These are phyloP conservation scores for Zychaea mexicana DNA, from an alignment of 371 early-diverging fungal species.

Conservation along the genomic window DNA sequence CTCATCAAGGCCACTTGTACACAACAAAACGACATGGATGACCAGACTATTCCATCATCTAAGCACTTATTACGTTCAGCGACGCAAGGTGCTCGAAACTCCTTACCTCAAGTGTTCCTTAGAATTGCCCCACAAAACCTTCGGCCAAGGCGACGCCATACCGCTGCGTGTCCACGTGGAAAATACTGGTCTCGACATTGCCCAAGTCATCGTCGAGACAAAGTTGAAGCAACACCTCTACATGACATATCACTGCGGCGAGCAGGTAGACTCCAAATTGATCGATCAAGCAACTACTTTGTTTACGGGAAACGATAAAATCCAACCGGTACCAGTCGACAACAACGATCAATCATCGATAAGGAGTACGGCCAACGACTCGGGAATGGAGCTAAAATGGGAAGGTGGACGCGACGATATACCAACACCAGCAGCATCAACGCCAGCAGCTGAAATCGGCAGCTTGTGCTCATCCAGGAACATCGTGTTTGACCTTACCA, in stretches of 20 bases:
- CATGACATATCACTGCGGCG: slow-evolving; percentile 6
- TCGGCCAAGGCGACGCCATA: slow-evolving; percentile 5
- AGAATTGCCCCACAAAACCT: not conserved
- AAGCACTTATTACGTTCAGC: not conserved
- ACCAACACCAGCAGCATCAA: not conserved
- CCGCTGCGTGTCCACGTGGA: slow-evolving; percentile 9
- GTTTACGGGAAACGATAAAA: slow-evolving; percentile 4
- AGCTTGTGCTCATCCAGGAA: not conserved
- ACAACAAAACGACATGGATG: not conserved
- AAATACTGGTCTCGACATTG: not conserved
- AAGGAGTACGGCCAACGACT: not conserved
- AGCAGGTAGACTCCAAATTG: not conserved
- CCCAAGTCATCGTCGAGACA: not conserved
- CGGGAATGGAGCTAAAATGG: not conserved
- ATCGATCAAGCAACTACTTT: slow-evolving; percentile 1
- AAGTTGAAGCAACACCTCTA: not conserved
- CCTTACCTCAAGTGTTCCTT: slow-evolving; percentile 7
- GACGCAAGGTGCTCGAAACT: not conserved
- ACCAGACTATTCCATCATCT: not conserved
- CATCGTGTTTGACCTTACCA: slow-evolving; percentile 7
- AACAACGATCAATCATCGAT: not conserved
- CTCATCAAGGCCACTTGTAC: not conserved
- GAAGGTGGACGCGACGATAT: not conserved
- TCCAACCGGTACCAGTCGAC: not conserved
- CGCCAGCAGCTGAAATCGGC: not conserved